These are phyloP conservation scores for Elsinoe batatas DNA, from an alignment of 2,329 filamentous ascomycete species.

Conservation along the genomic window DNA sequence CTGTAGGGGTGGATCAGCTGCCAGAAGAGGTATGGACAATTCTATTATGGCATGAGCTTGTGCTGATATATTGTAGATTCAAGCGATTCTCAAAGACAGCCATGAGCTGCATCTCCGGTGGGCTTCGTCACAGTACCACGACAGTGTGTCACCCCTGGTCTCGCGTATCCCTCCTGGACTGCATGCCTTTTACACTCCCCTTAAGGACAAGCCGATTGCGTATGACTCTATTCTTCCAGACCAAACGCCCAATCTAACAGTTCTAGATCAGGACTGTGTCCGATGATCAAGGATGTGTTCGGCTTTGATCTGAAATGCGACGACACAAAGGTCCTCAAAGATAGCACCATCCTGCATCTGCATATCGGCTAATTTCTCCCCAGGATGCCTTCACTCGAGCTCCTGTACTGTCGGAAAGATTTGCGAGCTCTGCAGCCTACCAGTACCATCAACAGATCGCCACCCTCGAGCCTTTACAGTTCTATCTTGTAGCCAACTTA, in stretches of 20 bases:
- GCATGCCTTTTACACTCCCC: conserved; percentile 67
- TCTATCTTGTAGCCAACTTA: neutral
- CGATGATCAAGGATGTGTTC: conserved; percentile 48
- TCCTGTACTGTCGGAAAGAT: conserved; percentile 47
- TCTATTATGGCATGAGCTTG: neutral
- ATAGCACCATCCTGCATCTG: neutral
- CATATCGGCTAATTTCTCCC: neutral
- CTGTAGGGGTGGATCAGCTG: conserved; percentile 62
- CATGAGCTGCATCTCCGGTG: conserved; percentile 72
- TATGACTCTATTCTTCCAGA: neutral
- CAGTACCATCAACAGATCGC: conserved; percentile 63
- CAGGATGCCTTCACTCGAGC: conserved; percentile 28
- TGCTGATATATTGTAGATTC: conserved; percentile 39
- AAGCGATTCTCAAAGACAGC: conserved; percentile 50
- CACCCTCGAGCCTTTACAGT: conserved; percentile 31
- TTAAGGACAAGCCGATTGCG: conserved; percentile 22
- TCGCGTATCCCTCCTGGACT: conserved; percentile 71
- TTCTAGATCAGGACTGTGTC: neutral
- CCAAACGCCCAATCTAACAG: neutral
- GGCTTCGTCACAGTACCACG: conserved; percentile 51
- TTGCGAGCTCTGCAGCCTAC: conserved; percentile 51
- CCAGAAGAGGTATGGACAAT: conserved; percentile 47
- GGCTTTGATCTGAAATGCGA: conserved; percentile 46
- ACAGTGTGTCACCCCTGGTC: conserved; percentile 57
- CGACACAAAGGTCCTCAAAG: conserved; percentile 34